Evolutionary conservation across 106 monocot genomes (phyloP).

Genomic region (Posidonia australis): DNA sequence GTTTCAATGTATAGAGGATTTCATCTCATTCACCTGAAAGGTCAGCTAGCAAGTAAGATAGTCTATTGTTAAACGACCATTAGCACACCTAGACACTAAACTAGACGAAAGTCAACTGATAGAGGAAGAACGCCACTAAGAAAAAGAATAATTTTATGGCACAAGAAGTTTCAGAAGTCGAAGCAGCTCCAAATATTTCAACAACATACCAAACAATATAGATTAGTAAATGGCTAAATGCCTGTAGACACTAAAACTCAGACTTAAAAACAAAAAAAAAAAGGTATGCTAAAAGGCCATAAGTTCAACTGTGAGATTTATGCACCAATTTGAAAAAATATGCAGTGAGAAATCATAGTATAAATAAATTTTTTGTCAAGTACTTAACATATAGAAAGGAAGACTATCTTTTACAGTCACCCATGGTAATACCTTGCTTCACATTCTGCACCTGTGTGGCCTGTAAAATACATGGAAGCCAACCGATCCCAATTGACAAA

Average conservation of each 20-base stretch:
- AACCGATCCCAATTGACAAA: slow-evolving; percentile 76
- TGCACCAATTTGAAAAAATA: neutral
- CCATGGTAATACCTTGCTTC: slow-evolving; percentile 61
- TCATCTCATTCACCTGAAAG: too few species aligned
- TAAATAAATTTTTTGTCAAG: neutral
- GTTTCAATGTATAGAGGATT: too few species aligned
- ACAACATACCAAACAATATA: too few species aligned
- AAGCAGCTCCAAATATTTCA: too few species aligned
- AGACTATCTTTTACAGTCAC: neutral
- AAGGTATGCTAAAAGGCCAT: neutral
- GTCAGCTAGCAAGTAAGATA: too few species aligned
- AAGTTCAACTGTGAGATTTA: neutral
- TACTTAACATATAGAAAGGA: neutral
- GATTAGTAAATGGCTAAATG: too few species aligned
- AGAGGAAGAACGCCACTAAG: too few species aligned
- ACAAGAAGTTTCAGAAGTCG: too few species aligned
- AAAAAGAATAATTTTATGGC: too few species aligned
- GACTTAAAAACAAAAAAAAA: neutral
- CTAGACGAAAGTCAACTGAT: too few species aligned
- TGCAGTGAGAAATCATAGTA: neutral
- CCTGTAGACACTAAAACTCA: neutral
- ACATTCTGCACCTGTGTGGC: slow-evolving; percentile 75
- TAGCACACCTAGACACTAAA: too few species aligned
- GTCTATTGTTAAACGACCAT: too few species aligned
- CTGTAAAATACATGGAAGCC: slow-evolving; percentile 76